Evolutionary conservation across 257 asterid genomes (phyloP).

Genomic region (Rubia yunnanensis): DNA sequence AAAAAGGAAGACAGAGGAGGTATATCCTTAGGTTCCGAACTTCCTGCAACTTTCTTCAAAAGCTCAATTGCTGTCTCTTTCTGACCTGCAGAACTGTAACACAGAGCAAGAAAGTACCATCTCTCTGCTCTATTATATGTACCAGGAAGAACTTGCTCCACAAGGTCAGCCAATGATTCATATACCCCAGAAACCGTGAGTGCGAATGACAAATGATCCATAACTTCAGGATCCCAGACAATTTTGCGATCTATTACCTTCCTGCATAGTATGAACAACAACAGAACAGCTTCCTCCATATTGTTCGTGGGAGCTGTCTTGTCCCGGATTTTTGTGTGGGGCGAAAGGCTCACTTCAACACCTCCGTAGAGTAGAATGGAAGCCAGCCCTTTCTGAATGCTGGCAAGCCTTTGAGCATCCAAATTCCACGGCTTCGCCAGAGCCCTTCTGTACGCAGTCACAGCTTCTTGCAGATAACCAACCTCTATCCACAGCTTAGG

Average conservation of each 20-base stretch:
- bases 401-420: conserved; percentile 53
- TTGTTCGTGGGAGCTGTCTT: conserved; percentile 26
- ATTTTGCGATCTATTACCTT: conserved; percentile 54
- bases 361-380: conserved; percentile 60
- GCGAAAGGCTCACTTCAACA: conserved; percentile 43
- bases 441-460: conserved; percentile 60
- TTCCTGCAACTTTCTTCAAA: conserved; percentile 47
- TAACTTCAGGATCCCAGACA: conserved; percentile 66
- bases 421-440: conserved; percentile 69
- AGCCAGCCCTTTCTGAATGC: conserved; percentile 66
- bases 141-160: conserved; percentile 74
- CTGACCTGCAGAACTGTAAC: conserved; percentile 68
- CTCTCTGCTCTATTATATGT: conserved; percentile 50
- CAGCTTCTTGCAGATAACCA: conserved; percentile 66
- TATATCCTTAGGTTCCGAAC: conserved; percentile 39
- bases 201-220: conserved; percentile 62
- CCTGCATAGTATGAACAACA: conserved; percentile 49
- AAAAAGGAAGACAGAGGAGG: conserved; percentile 49
- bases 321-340: conserved; percentile 28
- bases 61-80: conserved; percentile 48
- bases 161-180: conserved; percentile 50
- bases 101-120: conserved; percentile 88
- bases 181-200: conserved; percentile 50
- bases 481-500: conserved; percentile 65
- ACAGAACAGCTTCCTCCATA: conserved; percentile 73